Evolutionary conservation across 1,139 yeast genomes (phyloP).

Genomic region (Hemisphaericaspora xylanilytica): DNA sequence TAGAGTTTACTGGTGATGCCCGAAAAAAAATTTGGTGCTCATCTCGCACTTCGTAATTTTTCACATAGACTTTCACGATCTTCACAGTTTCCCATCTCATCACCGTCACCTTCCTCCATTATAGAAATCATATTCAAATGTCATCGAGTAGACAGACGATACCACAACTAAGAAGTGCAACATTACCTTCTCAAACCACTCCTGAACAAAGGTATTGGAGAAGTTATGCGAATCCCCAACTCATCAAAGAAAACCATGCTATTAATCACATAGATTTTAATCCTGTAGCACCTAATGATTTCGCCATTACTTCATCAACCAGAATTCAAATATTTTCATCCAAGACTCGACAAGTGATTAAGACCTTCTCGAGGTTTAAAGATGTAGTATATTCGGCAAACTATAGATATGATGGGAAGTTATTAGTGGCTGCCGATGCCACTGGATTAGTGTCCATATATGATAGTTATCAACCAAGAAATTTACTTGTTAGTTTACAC

Average conservation of each 20-base stretch:
- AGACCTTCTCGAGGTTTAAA: constrained; percentile 87
- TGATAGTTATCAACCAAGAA: constrained; percentile 76
- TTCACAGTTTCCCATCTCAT: background rate
- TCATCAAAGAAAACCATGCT: constrained; percentile 91
- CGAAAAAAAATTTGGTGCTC: constrained; percentile 2
- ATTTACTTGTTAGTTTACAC: constrained; percentile 71
- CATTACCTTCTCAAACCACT: constrained; percentile 74
- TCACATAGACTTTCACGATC: background rate
- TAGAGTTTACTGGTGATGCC: too few species aligned
- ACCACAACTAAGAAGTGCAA: constrained; percentile 68
- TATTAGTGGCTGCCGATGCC: constrained; percentile 85
- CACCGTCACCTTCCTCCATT: background rate
- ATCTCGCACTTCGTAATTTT: constrained; percentile 5
- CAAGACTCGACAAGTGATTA: constrained; percentile 84
- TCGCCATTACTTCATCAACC: constrained; percentile 91
- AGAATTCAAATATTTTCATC: constrained; percentile 90
- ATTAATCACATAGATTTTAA: constrained; percentile 86
- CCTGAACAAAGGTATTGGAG: constrained; percentile 97
- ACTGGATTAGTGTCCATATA: constrained; percentile 82
- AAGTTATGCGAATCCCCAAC: constrained; percentile 76
- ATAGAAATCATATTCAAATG: constrained; percentile 41
- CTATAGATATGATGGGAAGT: constrained; percentile 77
- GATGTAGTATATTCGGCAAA: constrained; percentile 89
- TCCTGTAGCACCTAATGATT: constrained; percentile 83
- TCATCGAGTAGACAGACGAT: constrained; percentile 75